Base-by-base conservation (phyloP, 2,329 filamentous ascomycete species). In the Talaromyces funiculosus region DNA sequence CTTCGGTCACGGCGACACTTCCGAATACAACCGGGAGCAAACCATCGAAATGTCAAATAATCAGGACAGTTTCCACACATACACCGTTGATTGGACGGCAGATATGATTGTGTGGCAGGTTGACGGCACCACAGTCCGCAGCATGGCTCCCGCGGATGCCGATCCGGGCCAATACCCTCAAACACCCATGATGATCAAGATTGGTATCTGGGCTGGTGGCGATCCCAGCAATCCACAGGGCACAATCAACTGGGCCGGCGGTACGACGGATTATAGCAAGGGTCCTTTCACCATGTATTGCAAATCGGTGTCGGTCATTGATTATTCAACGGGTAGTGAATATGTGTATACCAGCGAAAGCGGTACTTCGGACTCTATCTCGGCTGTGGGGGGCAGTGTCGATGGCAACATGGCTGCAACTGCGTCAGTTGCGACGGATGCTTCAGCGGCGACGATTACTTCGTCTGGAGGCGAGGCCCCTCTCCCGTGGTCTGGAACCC, bases 111-210 rank as follows among this genome's bases (percentile, higher is more conserved):
- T 92, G 38, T 99, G 93, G 92, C 86, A 87, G 64, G 90, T 96
- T 64, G 90, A 89, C 71, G 90, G 88, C 60, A 84, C 81, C 14
- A 86, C 88, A 5, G 85, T 97, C 53, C 88, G 94, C 62, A 89
- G 89, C 10, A 82, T 97, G 61, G 86, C 82, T 51, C 84, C 85
- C 42, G 80, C 78, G 54, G 86, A 90, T 57, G 90, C 92, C 62
- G 84, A 87, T 63, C 71, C 81, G 40, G 69, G 71, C 64, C 90
- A 96, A 75, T 99, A 95, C 72, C 94, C 94, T 7, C 94, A 99
- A 78, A 92, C 92, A 0, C 94, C 94, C 3, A 96, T 96, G 91
- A 89, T 92, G 76, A 79, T 97, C 77, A 95, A 93, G 76, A 86
- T 97, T 68, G 94, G 94, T 63, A 81, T 89, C 60, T 99, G 94